These are phyloP conservation scores for Globisporangium perplexum DNA, from an alignment of 352 stramenopile species.

Conservation along the genomic window DNA sequence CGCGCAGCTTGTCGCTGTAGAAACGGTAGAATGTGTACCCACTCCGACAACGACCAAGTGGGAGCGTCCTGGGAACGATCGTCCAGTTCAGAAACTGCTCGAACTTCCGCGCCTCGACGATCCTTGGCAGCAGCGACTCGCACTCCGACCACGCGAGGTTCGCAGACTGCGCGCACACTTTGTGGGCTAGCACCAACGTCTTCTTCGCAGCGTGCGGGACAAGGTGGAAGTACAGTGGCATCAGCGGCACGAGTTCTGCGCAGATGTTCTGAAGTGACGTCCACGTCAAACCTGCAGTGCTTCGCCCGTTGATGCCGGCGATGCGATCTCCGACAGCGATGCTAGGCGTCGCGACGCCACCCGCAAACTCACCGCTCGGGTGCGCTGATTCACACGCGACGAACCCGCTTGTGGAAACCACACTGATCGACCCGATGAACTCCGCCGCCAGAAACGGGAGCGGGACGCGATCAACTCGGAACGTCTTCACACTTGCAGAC, in stretches of 20 bases:
- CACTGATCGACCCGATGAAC: slow-evolving; percentile 25
- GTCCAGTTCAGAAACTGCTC: slow-evolving; percentile 57
- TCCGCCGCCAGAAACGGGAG: slow-evolving; percentile 37
- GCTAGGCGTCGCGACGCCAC: background rate
- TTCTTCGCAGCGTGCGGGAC: slow-evolving; percentile 14
- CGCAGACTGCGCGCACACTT: slow-evolving; percentile 45
- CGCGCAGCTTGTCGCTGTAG: slow-evolving; percentile 36
- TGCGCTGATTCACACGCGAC: slow-evolving; percentile 26
- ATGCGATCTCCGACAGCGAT: slow-evolving; percentile 44
- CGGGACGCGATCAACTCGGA: slow-evolving; percentile 24
- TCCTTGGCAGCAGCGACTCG: slow-evolving; percentile 33
- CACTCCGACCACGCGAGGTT: slow-evolving; percentile 69
- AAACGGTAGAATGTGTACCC: slow-evolving; percentile 65
- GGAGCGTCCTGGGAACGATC: slow-evolving; percentile 54
- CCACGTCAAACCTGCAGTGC: slow-evolving; percentile 40
- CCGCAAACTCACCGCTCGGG: slow-evolving; percentile 1
- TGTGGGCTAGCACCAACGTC: slow-evolving; percentile 43
- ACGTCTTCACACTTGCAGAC: slow-evolving; percentile 25
- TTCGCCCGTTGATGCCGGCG: slow-evolving; percentile 57
- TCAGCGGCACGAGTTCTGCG: slow-evolving; percentile 19
- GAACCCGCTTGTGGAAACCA: slow-evolving; percentile 31
- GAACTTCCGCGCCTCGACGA: slow-evolving; percentile 40
- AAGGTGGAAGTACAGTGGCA: slow-evolving; percentile 53
- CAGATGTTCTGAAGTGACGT: slow-evolving; percentile 32
- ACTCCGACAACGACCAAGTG: slow-evolving; percentile 47